Base-by-base conservation (phyloP, 2,329 filamentous ascomycete genomes). In the Fusarium bulbicola region DNA sequence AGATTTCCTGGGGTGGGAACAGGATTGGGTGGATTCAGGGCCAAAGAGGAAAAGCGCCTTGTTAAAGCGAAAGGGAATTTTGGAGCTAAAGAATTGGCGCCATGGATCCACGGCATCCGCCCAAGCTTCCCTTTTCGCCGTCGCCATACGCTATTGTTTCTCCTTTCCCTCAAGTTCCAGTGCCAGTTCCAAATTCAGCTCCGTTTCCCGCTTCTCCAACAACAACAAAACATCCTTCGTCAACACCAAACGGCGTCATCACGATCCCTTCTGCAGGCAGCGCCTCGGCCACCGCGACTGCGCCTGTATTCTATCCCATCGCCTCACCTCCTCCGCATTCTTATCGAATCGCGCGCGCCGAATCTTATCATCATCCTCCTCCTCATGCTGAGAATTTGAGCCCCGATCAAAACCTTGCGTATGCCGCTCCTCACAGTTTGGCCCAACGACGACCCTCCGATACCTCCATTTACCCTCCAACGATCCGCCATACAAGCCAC, bases 391-490 rank as follows among this genome's bases (percentile, higher is more conserved):
- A 68, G 63, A 63, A 59, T 70, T 64, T 70, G 70, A 80, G 70
- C 64, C 66, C 70, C 73, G 72, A 72, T 64, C 73, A 73, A 59
- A 75, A 68, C 63, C 66, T 76, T 74, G 76, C 79, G 62, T 81
- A 82, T 76, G 76, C 75, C 63, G 74, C 75, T 66, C 79, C 75
- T 66, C 79, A 79, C 65, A 78, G 79, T 52, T 61, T 47, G 49
- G 39, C 65, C 57, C 72, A 76, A 66, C 82, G 83, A 70, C 82
- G 81, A 70, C 81, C 82, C 28, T 85, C 84, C 73, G 85, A 86
- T 73, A 81, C 84, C n/a, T 78, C 80, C 53, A 86, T 82, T 73
- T 83, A 83, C 69, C 68, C 81, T n/a, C 77, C 81, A 53, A 73
- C 73, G 24, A 77, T 81, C 72, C 76, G 73, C 47, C 66, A 77